Base-by-base conservation (phyloP, 495 filamentous ascomycete genomes). In the Viridothelium virens region DNA sequence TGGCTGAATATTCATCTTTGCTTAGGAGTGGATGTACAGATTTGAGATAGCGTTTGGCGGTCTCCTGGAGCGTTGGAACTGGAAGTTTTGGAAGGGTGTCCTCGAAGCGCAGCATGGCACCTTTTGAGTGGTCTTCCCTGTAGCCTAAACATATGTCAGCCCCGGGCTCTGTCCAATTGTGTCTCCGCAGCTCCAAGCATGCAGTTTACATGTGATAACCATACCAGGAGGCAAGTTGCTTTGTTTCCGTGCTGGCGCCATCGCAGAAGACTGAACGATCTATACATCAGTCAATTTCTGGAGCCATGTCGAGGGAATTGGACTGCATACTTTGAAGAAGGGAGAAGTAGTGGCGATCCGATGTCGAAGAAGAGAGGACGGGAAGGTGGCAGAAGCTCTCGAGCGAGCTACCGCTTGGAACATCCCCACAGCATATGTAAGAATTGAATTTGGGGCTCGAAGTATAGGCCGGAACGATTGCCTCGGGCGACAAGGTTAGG, bases 11-110 rank as follows among this genome's bases (percentile, higher is more conserved):
- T 79, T 97, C 91, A 66, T 78, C 70, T 64, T 85, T 77, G 65
- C 85, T 88, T 66, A 96, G 83, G 7, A 97, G 77, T 34, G 92
- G 89, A 71, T 91, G 87, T 16, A 99, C 86, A 66, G 91, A 91
- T 80, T 96, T 97, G 67, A 97, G 81, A 77, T 99, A 99, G 63
- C 91, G 89, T 64, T 85, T 83, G 64, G 89, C 83, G 6, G 95
- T 97, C 81, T 99, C 95, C 77, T 97, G 88, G 65, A 99, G 87
- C 11, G 89, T 89, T 36, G 95, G 95, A 10, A 97, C 91, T 11
- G 94, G 95, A 31, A 99, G 83, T 56, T 82, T 85, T 39, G 95
- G 95, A 33, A 99, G 86, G 34, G 92, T 97, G 46, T 97, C 91
- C 78, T 99, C 91, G 78, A 94, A 99, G 56, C 95, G 88, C 68